Evolutionary conservation across 1,284 basidiomycete species (phyloP), one percentile per base, ranked within the genome.

Genomic region (Ustilago loliicola): DNA sequence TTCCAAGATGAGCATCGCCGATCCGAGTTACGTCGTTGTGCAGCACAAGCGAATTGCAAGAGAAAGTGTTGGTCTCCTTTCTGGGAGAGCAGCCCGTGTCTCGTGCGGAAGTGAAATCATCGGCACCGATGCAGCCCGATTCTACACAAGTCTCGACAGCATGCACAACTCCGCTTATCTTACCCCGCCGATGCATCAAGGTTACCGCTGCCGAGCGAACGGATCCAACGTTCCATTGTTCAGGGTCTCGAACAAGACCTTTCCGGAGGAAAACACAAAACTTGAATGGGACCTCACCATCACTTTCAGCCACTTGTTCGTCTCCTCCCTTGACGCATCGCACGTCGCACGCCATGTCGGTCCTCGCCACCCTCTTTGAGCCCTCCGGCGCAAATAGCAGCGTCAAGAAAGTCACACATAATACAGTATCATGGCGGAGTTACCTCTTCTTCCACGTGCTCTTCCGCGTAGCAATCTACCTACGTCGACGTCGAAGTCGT

Each of bases 401-500:
- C 30, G 57, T 59, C 8, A 29, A 17, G 10, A 59, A 59, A 23
- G 29, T 48, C n/a, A 48, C 57, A 27, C 57, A 59, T n/a, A 48
- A 47, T 9, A 40, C 45, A 6, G 15, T 25, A 30, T n/a, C 57
- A n/a, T 48, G 57, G 57, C 25, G 45, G 11, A 48, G 19, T 27
- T 48, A 59, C 15, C 13, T 59, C 40, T 59, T 59, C 42, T 32
- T 59, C 30, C 57, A 48, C 45, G 15, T 40, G 32, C 9, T 59
- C 11, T 11, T 59, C 9, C 57, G 57, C 8, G 15, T 29, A 8
- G 25, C 21, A 0, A 34, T 59, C 30, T 59, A 32, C 29, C 30
- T 59, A 0, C 40, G 40, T 38, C 32, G 23, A 2, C 27, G 30
- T 30, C 27, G 23, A 4, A 50, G 13, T 3, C 32, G 34, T 40